Evolutionary conservation across 768 basidiomycete genomes (phyloP), one percentile per base, ranked within the genome.

Genomic region (Tephrocybe rancida): DNA sequence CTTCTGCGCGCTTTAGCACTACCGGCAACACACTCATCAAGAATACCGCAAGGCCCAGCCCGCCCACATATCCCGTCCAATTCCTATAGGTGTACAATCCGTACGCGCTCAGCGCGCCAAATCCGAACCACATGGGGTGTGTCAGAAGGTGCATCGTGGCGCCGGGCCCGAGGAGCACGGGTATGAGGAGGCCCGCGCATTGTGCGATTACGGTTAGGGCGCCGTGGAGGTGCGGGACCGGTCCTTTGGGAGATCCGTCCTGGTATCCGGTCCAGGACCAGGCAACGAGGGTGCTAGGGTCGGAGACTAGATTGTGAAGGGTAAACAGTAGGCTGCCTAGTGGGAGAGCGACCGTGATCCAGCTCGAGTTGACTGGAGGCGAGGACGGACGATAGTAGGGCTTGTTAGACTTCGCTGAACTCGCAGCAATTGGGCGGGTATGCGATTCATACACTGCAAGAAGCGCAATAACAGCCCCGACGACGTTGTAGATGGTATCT

Each of bases 191-290:
- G 2, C 88, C 91, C 5, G 85, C 29, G 3, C 74, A 76, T 63
- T 89, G 85, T 1, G 81, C 80, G 19, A 85, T 62, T 29, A 92
- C 73, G 13, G 90, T 90, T 43, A 90, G 66, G 0, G 81, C 77
- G n/a, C 84, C 85, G 61, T 88, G 85, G 4, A 88, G 67, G 60
- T 88, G 83, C 6, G 91, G 86, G 1, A 87, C 67, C 2, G 92
- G 92, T 0, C 92, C 92, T 45, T 72, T 79, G 29, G 85, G 79
- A 3, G 64, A 63, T 32, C 78, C 71, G 39, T 86, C 73, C 19
- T 83, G 80, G 58, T 87, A 95, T n/a, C 92, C 92, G 0, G 90
- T 88, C 92, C 92, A 95, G 2, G 89, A 87, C 88, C 90, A 93
- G 18, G 90, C 84, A 53, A 94, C 78, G 41, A 93, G 78, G 0